These are phyloP conservation scores for Penicillium brevicompactum DNA, from an alignment of 2,329 filamentous ascomycete genomes.

Conservation along the genomic window DNA sequence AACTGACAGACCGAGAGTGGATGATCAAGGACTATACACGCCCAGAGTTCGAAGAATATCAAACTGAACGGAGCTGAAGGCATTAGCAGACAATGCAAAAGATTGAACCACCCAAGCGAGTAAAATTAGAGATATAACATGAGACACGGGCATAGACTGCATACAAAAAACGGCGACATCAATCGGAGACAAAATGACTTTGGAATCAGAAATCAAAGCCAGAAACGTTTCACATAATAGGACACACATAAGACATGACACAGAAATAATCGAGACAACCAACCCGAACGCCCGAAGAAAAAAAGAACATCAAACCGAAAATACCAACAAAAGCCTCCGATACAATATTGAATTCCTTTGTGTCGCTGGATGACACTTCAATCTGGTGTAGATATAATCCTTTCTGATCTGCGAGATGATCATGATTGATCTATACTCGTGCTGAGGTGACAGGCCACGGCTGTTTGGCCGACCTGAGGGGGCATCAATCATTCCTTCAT, in stretches of 20 bases:
- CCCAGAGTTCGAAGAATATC: neutral
- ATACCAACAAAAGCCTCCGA: neutral
- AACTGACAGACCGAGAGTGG: neutral
- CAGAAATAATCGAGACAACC: conserved; percentile 6
- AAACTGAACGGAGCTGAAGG: neutral
- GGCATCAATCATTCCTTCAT: neutral
- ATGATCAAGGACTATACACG: neutral
- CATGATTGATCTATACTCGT: neutral
- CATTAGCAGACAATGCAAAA: neutral
- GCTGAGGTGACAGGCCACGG: neutral
- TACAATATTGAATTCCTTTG: neutral
- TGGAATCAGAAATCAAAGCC: neutral
- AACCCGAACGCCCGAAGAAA: conserved; percentile 5
- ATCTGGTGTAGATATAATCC: neutral
- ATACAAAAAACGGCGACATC: neutral
- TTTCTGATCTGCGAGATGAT: neutral
- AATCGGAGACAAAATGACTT: neutral
- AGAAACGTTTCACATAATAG: neutral
- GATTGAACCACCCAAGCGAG: neutral
- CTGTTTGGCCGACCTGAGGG: neutral
- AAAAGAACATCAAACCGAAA: neutral
- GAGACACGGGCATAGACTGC: conserved; percentile 1
- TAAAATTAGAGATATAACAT: conserved; percentile 5
- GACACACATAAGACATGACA: neutral
- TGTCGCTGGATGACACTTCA: neutral